Percentiles rank a stretch among this genome's conserved stretches.
These are phyloP conservation scores for Podospora bellae-mahoneyi DNA, from an alignment of 495 filamentous ascomycete species.

Conservation along the genomic window DNA sequence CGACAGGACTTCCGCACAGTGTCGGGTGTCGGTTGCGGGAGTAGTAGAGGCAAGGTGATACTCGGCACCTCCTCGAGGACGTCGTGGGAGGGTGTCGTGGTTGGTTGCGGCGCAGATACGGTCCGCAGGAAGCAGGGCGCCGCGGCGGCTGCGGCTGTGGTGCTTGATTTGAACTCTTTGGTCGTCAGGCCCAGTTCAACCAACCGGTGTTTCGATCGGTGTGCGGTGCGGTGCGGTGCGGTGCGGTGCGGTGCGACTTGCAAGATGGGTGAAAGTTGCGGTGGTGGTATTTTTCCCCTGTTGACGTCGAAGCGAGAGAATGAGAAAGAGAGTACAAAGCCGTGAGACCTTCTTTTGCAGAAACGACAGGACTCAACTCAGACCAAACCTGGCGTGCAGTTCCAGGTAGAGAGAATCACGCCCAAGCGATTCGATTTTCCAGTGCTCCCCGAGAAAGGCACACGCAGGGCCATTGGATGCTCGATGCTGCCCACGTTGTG, in stretches of 20 bases:
- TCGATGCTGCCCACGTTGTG: background rate
- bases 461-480: background rate
- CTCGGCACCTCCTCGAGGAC: background rate
- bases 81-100: conserved; percentile 7
- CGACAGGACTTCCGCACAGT: conserved; percentile 11
- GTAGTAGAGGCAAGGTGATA: background rate
- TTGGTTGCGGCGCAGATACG: conserved; percentile 11
- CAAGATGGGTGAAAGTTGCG: background rate
- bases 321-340: background rate
- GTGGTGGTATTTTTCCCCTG: background rate
- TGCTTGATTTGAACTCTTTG: background rate
- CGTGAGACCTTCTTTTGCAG: background rate
- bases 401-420: background rate
- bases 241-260: background rate
- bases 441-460: background rate
- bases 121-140: background rate
- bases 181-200: background rate
- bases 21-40: conserved; percentile 5
- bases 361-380: background rate
- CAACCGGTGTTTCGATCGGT: background rate
- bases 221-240: background rate
- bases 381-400: background rate
- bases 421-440: background rate
- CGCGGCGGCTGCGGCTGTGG: background rate
- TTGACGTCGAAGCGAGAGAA: background rate